Evolutionary conservation across 306 rosid species (phyloP), one percentile per base, ranked within the genome.

Genomic region (Quercus dentata): DNA sequence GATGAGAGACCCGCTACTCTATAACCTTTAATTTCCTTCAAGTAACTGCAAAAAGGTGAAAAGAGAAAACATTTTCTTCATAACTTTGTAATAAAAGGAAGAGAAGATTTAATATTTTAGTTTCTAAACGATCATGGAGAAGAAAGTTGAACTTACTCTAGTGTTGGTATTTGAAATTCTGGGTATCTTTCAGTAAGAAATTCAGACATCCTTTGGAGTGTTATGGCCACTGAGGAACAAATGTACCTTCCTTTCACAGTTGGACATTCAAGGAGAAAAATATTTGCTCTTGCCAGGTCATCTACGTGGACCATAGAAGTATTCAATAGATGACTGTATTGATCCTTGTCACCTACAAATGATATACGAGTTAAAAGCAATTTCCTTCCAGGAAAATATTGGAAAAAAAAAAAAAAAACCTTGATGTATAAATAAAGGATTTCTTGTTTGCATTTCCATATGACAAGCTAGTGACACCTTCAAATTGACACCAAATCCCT

Each of bases 241-340:
- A 76, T 87, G 46, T 86, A 93, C 72, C 94, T 84, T 27, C 94
- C 97, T 21, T 76, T 83, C 3, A 85, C 88, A 78, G 77, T 76
- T 30, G 90, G 81, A 65, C 86, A 79, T 78, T 91, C 93, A 31
- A 91, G 83, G 19, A 88, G 83, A 72, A 83, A 88, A 19, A 91
- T 87, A 21, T 91, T 90, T 63, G 92, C 87, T 55, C 92, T 83
- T 1, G 85, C 89, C 27, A 86, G 79, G 58, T 92, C 97, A 62
- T 90, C 93, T 19, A 86, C 90, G 78, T 92, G 89, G 23, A 85
- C 97, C 85, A 90, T 27, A 78, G 78, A 71, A 0, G 44, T 5
- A 54, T 74, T 76, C 13, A 71, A 9, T 18, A 81, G 19, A 61
- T 64, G 25, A 5, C 76, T 79, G 58, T 81, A 85, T 31, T 59